Evolutionary conservation across 1,284 basidiomycete genomes (phyloP).

Genomic region (Xanthoconium separans): DNA sequence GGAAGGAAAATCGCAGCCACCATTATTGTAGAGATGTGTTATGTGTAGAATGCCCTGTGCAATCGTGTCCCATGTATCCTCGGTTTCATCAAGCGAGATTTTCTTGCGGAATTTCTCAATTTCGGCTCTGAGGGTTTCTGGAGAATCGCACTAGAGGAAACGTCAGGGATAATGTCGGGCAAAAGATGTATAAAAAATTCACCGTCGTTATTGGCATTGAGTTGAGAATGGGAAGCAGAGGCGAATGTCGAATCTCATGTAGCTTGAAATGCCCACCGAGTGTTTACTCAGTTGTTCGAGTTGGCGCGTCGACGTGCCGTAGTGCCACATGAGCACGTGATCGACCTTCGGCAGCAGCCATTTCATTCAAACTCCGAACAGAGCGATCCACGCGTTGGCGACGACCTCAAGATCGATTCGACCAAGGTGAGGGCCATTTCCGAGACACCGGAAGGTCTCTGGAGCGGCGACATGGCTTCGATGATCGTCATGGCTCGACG

Average conservation of each 20-base stretch:
- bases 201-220: conserved; percentile 35
- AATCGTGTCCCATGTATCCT: conserved; percentile 84
- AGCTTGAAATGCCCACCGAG: conserved; percentile 13
- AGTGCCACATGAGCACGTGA: conserved; percentile 29
- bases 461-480: neutral
- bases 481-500: neutral
- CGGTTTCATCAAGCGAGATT: conserved; percentile 65
- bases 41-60: conserved; percentile 53
- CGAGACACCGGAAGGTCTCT: neutral
- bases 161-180: neutral
- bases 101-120: conserved; percentile 43
- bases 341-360: conserved; percentile 18
- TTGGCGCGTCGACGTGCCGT: conserved; percentile 25
- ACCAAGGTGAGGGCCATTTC: conserved; percentile 27
- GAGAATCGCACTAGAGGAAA: conserved; percentile 35
- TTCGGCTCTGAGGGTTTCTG: conserved; percentile 37
- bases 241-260: conserved; percentile 18
- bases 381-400: conserved; percentile 9
- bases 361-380: conserved; percentile 26
- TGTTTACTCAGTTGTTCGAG: neutral
- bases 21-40: conserved; percentile 55
- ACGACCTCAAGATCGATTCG: conserved; percentile 17
- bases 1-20: conserved; percentile 52
- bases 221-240: neutral
- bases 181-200: neutral